A percentile compares a stretch with the other conserved stretches of the same genome.
Conservation (phyloP, 192 early-diverging fungal species). For the Coemansia sp. region DNA sequence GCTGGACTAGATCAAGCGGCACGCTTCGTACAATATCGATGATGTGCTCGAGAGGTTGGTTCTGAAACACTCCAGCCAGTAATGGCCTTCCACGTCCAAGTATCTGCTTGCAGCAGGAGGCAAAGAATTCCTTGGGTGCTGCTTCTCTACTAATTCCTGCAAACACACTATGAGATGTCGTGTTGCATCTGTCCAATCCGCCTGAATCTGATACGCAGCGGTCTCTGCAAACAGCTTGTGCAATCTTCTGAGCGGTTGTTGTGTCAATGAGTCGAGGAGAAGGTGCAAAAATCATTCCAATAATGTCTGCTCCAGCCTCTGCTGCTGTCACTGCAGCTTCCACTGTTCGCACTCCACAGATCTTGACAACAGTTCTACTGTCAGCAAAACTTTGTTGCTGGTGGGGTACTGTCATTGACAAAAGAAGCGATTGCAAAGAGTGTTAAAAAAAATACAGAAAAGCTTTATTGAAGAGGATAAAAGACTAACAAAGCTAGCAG, state of each 20-base stretch:
- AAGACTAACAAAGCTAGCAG: neutral
- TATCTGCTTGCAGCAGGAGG: constrained; percentile 19
- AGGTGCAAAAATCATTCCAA: constrained; percentile 93
- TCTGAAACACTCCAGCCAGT: constrained; percentile 91
- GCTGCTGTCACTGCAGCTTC: constrained; percentile 79
- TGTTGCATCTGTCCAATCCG: neutral
- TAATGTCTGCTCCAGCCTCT: constrained; percentile 78
- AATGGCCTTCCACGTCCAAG: constrained; percentile 60
- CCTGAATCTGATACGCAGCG: neutral
- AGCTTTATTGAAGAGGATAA: neutral
- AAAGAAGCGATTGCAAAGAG: neutral
- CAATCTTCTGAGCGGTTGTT: constrained; percentile 68
- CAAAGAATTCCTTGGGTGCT: neutral
- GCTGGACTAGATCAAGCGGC: constrained; percentile 88
- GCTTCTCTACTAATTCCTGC: neutral
- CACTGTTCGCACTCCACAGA: constrained; percentile 84
- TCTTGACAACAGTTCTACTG: constrained; percentile 67
- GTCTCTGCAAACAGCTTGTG: constrained; percentile 56
- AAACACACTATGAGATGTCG: neutral
- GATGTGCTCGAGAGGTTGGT: constrained; percentile 79
- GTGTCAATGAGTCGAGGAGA: constrained; percentile 75
- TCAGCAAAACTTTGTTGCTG: neutral
- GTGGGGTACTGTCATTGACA: neutral
- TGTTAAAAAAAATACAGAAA: constrained; percentile 44
- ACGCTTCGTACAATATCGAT: constrained; percentile 59